Conservation (phyloP, 163 green algal species). For the Scenedesmus sp. region DNA sequence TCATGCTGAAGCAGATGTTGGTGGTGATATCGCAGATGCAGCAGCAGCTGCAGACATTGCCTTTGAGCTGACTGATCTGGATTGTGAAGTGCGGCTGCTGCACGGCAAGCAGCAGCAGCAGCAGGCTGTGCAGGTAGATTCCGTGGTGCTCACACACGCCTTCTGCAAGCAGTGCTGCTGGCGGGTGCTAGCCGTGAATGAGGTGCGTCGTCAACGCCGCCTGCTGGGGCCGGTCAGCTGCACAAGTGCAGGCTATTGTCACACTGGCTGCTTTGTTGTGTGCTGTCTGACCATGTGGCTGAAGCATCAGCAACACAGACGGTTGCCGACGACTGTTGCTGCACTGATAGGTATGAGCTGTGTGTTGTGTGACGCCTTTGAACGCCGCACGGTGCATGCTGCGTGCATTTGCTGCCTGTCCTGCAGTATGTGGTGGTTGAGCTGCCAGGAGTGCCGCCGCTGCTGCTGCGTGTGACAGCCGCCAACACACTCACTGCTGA, state of each 20-base stretch:
- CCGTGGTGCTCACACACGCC: neutral
- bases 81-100: conserved; percentile 42
- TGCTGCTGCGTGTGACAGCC: conserved; percentile 62
- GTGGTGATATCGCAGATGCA: neutral
- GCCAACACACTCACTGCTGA: conserved; percentile 63
- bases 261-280: too few species aligned
- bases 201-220: conserved; percentile 30
- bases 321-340: too few species aligned
- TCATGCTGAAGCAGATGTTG: neutral
- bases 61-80: conserved; percentile 42
- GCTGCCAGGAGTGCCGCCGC: neutral
- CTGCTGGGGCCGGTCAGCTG: too few species aligned
- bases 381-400: too few species aligned
- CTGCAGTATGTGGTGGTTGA: conserved; percentile 42
- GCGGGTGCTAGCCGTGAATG: conserved; percentile 38
- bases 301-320: too few species aligned
- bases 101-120: neutral
- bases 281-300: too few species aligned
- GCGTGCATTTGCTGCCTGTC: neutral
- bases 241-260: too few species aligned
- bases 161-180: conserved; percentile 42
- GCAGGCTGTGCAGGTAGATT: conserved; percentile 19
- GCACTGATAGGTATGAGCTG: too few species aligned
- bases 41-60: conserved; percentile 9
- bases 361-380: too few species aligned